phyloP scores from a whole-genome alignment of 768 basidiomycete genomes.

The Sarcomyxa edulis region DNA sequence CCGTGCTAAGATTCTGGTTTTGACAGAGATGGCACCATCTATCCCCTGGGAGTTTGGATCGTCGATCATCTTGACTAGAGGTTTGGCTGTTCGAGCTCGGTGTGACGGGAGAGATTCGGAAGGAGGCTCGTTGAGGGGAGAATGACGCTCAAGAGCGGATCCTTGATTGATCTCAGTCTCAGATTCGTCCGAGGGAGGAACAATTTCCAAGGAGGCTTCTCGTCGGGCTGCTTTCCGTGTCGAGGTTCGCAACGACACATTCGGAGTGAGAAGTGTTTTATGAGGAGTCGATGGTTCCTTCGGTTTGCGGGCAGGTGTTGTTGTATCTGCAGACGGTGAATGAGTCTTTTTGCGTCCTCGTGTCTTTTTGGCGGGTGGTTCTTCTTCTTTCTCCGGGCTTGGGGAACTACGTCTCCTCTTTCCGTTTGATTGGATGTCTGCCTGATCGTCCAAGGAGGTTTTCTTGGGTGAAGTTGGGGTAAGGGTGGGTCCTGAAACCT shows the following conservation, averaged over 20 bases:
- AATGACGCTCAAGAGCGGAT: not conserved
- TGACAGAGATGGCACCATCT: slow-evolving; percentile 41
- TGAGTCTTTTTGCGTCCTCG: slow-evolving; percentile 1
- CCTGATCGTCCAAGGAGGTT: too few relatives aligned
- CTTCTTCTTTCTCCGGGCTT: not conserved
- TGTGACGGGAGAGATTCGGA: slow-evolving; percentile 28
- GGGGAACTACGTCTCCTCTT: not conserved
- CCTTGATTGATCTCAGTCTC: slow-evolving; percentile 18
- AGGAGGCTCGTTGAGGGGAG: slow-evolving; percentile 9
- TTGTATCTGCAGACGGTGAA: slow-evolving; percentile 5
- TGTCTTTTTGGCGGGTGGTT: slow-evolving; percentile 6
- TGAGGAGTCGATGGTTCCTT: too few relatives aligned
- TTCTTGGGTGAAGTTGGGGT: too few relatives aligned
- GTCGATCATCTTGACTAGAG: slow-evolving; percentile 49
- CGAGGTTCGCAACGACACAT: too few relatives aligned
- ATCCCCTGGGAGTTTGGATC: slow-evolving; percentile 25
- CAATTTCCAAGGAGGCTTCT: slow-evolving; percentile 25
- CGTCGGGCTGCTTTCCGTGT: slow-evolving; percentile 7
- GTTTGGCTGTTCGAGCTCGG: slow-evolving; percentile 44
- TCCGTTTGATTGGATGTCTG: too few relatives aligned
- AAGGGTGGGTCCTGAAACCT: too few relatives aligned
- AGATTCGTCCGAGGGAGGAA: slow-evolving; percentile 29
- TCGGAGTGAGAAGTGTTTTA: too few relatives aligned
- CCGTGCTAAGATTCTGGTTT: slow-evolving; percentile 37
- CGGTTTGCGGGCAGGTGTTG: too few relatives aligned